Evolutionary conservation across 2,329 filamentous ascomycete species (phyloP), one percentile per base, ranked within the genome.

Genomic region (Neofusicoccum kwambonambiense): DNA sequence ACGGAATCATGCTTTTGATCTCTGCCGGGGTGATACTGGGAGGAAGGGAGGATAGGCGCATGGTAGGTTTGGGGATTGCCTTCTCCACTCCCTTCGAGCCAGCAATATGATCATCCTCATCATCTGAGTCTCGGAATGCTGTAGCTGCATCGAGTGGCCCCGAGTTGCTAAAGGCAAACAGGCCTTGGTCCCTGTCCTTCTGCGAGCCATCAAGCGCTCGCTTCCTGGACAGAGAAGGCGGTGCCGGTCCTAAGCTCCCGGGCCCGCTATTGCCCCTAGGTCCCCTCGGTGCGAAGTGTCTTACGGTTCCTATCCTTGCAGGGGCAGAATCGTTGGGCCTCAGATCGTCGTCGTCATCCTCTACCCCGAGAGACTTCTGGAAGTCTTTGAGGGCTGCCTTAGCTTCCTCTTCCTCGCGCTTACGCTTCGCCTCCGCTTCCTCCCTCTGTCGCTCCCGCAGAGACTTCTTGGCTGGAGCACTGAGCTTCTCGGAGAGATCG

Each of bases 321-420:
- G 41, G 39, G 1, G 50, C 61, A n/a, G 51, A 58, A 34, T 49
- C 67, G 39, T 67, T 68, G 47, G 70, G 66, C 61, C 66, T 64
- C n/a, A 35, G 64, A 6, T 58, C 64, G 52, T 68, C 66, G 42
- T 71, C 72, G 27, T 78, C 74, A 65, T 85, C 84, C 42, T 83
- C 86, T 45, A 84, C 81, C 31, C 88, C 88, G 71, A 91, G 91
- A 64, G 85, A 92, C 77, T 94, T 94, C 64, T 95, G 87, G 70
- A 97, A 97, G 69, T 94, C 92, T 70, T 92, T 88, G 76, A 93
- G 91, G 0, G 93, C 92, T 27, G 92, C 92, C 22, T 90, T 91
- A 6, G 91, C 96, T 79, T 97, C 93, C 69, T 90, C 92, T 72
- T 90, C 90, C 77, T 96, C 93, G 69, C 92, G 86, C 70, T 87